These are phyloP conservation scores for Torulaspora globosa DNA, from an alignment of 1,139 yeast species.

Conservation along the genomic window DNA sequence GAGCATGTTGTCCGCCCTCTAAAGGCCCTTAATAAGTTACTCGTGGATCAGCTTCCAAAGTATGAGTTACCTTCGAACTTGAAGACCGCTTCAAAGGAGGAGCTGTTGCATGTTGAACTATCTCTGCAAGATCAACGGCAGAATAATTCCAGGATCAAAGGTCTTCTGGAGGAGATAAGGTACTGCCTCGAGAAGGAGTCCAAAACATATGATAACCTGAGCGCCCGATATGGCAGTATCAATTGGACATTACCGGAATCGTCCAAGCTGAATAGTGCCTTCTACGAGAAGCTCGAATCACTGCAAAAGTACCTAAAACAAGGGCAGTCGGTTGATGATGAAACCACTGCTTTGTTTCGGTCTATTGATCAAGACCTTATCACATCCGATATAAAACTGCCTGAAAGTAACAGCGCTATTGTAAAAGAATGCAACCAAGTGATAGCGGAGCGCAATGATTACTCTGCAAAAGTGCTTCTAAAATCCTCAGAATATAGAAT, in stretches of 20 bases:
- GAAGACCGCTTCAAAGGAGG: slow-evolving; percentile 16
- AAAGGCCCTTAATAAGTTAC: slow-evolving; percentile 46
- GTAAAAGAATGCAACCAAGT: slow-evolving; percentile 27
- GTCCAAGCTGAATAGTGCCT: slow-evolving; percentile 39
- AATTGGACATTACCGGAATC: slow-evolving; percentile 50
- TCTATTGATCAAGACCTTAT: slow-evolving; percentile 34
- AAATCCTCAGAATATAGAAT: slow-evolving; percentile 48
- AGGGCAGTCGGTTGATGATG: slow-evolving; percentile 60
- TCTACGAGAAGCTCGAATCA: slow-evolving; percentile 42
- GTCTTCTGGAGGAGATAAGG: slow-evolving; percentile 42
- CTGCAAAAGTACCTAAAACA: slow-evolving; percentile 50
- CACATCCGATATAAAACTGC: slow-evolving; percentile 26
- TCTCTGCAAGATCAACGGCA: slow-evolving; percentile 19
- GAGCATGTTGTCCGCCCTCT: slow-evolving; percentile 52
- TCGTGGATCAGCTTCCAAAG: slow-evolving; percentile 33
- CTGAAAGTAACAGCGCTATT: slow-evolving; percentile 28
- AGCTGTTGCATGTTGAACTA: slow-evolving; percentile 15
- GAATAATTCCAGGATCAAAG: slow-evolving; percentile 14
- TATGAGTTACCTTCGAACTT: slow-evolving; percentile 11
- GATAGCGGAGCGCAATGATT: slow-evolving; percentile 33
- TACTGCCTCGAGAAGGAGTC: slow-evolving; percentile 49
- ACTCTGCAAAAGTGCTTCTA: slow-evolving; percentile 43
- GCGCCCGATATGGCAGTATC: slow-evolving; percentile 46
- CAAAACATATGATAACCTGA: slow-evolving; percentile 52
- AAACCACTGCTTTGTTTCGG: slow-evolving; percentile 30